These are phyloP conservation scores for Eimeria necatrix DNA, from an alignment of 169 alveolate genomes.

Conservation along the genomic window DNA sequence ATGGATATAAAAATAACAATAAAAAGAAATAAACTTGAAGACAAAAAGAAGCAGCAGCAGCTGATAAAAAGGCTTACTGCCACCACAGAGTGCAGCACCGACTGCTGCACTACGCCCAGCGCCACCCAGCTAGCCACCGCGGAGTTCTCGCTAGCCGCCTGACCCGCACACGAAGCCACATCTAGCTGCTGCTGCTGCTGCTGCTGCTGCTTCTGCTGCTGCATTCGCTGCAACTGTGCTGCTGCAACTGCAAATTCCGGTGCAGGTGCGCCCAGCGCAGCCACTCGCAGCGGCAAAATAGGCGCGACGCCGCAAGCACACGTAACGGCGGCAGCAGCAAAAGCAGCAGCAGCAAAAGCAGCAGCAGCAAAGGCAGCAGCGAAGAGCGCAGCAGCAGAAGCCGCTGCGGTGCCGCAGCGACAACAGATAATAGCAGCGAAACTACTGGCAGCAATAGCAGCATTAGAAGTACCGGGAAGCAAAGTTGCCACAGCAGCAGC, in stretches of 20 bases:
- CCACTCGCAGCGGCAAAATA: not conserved
- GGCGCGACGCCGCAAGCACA: not conserved
- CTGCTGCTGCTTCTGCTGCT: conserved; percentile 49
- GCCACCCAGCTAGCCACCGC: conserved; percentile 37
- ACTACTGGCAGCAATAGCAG: not conserved
- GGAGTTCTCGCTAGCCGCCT: conserved; percentile 59
- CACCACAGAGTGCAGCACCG: conserved; percentile 43
- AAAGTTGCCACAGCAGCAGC: not conserved
- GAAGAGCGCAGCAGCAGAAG: not conserved
- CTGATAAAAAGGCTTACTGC: not conserved
- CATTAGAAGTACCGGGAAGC: not conserved
- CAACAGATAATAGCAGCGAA: not conserved
- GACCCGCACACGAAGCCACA: not conserved
- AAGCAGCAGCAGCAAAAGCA: conserved; percentile 11
- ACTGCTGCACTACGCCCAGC: conserved; percentile 42
- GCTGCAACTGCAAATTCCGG: not conserved
- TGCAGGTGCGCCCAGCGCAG: not conserved
- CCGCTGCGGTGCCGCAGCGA: not conserved
- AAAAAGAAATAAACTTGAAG: not conserved
- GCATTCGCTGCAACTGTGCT: not conserved
- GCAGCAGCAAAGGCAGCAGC: not conserved
- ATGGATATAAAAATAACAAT: not conserved
- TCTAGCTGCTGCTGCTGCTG: not conserved
- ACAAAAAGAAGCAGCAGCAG: not conserved
- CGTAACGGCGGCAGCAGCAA: not conserved